phyloP scores from a whole-genome alignment of 768 basidiomycete species.

The Kwoniella sp. region DNA sequence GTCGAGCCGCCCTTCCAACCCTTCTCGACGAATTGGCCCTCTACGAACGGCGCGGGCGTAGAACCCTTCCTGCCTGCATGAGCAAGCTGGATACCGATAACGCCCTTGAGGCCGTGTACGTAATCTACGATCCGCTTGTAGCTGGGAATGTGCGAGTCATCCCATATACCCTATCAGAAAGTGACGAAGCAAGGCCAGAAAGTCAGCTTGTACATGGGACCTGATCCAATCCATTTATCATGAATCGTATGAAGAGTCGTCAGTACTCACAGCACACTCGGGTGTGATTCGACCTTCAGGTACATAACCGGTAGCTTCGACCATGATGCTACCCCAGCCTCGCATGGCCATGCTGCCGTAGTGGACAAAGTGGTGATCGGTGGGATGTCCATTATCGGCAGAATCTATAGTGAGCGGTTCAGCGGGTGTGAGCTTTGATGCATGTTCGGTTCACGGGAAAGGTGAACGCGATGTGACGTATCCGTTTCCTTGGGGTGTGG shows the following conservation, averaged over 20 bases:
- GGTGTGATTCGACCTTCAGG: conserved; percentile 73
- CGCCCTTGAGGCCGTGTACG: conserved; percentile 68
- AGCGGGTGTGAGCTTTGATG: too few species aligned
- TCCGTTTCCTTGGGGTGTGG: background rate
- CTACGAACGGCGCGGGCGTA: conserved; percentile 70
- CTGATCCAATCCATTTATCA: too few species aligned
- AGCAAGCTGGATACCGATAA: conserved; percentile 76
- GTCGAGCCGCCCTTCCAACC: conserved; percentile 52
- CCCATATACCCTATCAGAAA: conserved; percentile 69
- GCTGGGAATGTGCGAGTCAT: conserved; percentile 72
- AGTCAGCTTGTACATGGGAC: background rate
- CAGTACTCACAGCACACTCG: conserved; percentile 62
- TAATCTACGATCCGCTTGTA: conserved; percentile 74
- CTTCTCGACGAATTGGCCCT: conserved; percentile 43
- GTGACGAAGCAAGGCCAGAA: conserved; percentile 2
- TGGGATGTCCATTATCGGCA: conserved; percentile 71
- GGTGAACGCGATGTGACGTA: too few species aligned
- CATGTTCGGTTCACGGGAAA: background rate
- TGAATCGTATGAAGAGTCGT: too few species aligned
- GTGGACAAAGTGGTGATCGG: conserved; percentile 82
- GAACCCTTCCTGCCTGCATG: conserved; percentile 82
- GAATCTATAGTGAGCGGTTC: conserved; percentile 59
- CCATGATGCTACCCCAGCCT: conserved; percentile 69
- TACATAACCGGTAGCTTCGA: conserved; percentile 74
- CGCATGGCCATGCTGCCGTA: conserved; percentile 71